Percentiles rank a stretch among this genome's conserved stretches.
phyloP scores from a whole-genome alignment of 1,284 basidiomycete genomes.

The Tylopilus sp. region DNA sequence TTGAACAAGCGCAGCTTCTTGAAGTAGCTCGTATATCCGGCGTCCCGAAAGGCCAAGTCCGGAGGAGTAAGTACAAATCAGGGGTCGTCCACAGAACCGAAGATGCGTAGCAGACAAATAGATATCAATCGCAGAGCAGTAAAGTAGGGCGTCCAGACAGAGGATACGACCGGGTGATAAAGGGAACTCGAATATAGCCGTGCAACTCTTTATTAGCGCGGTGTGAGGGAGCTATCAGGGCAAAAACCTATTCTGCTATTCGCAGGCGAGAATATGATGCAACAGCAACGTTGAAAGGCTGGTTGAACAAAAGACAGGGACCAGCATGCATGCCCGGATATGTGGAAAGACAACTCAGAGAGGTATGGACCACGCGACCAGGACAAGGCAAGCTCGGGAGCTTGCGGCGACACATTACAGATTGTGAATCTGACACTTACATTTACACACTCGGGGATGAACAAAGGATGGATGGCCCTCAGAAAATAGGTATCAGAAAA shows the following conservation, averaged over 20 bases:
- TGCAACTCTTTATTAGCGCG: constrained; percentile 19
- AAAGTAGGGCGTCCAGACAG: constrained; percentile 3
- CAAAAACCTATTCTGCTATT: not conserved
- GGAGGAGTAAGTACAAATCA: not conserved
- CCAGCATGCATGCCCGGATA: not conserved
- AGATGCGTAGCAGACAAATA: constrained; percentile 10
- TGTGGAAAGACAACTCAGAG: not conserved
- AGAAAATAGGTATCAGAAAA: not conserved
- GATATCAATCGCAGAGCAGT: constrained; percentile 2
- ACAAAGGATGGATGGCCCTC: constrained; percentile 1
- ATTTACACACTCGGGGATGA: not conserved
- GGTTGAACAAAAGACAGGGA: constrained; percentile 17
- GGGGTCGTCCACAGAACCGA: not conserved
- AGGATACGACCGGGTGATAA: constrained; percentile 5
- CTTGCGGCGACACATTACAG: constrained; percentile 34
- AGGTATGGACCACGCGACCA: constrained; percentile 27
- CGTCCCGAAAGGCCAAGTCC: constrained; percentile 2
- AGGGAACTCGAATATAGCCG: not conserved
- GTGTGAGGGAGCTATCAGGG: not conserved
- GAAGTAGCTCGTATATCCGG: not conserved
- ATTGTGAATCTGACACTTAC: constrained; percentile 2
- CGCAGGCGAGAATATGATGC: constrained; percentile 7
- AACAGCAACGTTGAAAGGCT: constrained; percentile 17
- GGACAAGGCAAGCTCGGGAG: constrained; percentile 37
- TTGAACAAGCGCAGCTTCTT: not conserved